A percentile compares a stretch with the other conserved stretches of the same genome.
phyloP scores from a whole-genome alignment of 192 early-diverging fungal species.

The Coemansia sp. region DNA sequence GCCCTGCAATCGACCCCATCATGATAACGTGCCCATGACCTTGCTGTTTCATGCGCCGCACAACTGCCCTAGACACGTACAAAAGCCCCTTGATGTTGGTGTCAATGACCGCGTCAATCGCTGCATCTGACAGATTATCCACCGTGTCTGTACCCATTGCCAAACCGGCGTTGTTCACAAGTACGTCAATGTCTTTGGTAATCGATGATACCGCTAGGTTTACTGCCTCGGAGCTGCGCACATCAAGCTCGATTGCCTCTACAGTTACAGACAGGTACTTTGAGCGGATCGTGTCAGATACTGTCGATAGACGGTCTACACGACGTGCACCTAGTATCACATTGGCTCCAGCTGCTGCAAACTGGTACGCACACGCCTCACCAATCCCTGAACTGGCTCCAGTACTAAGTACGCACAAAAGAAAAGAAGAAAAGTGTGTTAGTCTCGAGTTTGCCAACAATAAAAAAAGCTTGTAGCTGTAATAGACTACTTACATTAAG shows the following conservation, averaged over 20 bases:
- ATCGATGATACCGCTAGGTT: conserved; percentile 55
- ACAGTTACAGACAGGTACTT: conserved; percentile 62
- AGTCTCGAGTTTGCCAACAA: not conserved
- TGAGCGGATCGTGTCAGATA: conserved; percentile 59
- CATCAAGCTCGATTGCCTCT: conserved; percentile 71
- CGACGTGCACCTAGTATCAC: conserved; percentile 70
- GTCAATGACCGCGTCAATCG: conserved; percentile 78
- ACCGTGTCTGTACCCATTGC: conserved; percentile 75
- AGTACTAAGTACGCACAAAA: conserved; percentile 23
- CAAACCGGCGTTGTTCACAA: conserved; percentile 92
- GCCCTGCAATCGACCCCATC: conserved; percentile 78
- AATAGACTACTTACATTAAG: conserved; percentile 32
- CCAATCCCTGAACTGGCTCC: conserved; percentile 61
- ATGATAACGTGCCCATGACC: conserved; percentile 83
- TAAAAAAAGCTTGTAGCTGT: too few species aligned
- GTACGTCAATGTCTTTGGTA: conserved; percentile 70
- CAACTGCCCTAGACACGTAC: conserved; percentile 76
- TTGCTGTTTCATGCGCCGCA: conserved; percentile 73
- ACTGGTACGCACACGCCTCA: conserved; percentile 52
- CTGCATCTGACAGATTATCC: conserved; percentile 62
- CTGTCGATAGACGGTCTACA: conserved; percentile 62
- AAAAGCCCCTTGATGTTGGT: conserved; percentile 92
- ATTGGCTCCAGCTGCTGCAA: conserved; percentile 52
- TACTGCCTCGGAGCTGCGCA: conserved; percentile 64
- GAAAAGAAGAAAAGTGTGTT: not conserved